These are phyloP conservation scores for Spathaspora girioi DNA, from an alignment of 805 yeast species.

Conservation along the genomic window DNA sequence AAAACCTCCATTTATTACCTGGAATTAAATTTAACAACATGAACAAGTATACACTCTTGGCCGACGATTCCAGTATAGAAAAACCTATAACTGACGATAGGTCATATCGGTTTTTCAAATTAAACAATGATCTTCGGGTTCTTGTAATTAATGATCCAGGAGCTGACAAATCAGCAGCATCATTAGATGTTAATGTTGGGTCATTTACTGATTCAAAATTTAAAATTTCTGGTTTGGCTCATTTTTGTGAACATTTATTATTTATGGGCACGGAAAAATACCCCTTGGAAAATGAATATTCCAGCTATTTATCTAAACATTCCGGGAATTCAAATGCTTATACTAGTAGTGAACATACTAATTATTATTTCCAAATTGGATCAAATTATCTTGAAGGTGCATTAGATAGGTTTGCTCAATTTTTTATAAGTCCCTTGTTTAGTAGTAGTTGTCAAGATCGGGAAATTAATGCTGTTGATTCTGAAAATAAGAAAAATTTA, in stretches of 20 bases:
- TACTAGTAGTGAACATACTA: slow-evolving; percentile 85
- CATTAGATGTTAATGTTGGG: slow-evolving; percentile 76
- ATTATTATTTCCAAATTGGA: slow-evolving; percentile 83
- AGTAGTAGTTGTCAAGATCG: slow-evolving; percentile 73
- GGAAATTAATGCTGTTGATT: slow-evolving; percentile 91
- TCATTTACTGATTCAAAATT: slow-evolving; percentile 64
- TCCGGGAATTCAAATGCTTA: slow-evolving; percentile 91
- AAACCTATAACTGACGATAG: slow-evolving; percentile 70
- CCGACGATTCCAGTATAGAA: slow-evolving; percentile 27
- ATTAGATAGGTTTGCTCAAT: slow-evolving; percentile 87
- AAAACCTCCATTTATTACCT: too few relatives aligned
- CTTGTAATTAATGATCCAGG: slow-evolving; percentile 64
- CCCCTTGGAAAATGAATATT: slow-evolving; percentile 71
- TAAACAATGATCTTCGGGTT: slow-evolving; percentile 57
- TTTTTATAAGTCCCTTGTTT: slow-evolving; percentile 84
- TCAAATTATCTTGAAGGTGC: slow-evolving; percentile 80
- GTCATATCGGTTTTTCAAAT: slow-evolving; percentile 59
- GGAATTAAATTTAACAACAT: too few relatives aligned
- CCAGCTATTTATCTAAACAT: slow-evolving; percentile 73
- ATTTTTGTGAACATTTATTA: slow-evolving; percentile 61
- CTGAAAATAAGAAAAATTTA: slow-evolving; percentile 91
- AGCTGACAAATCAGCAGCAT: slow-evolving; percentile 75
- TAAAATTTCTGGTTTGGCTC: slow-evolving; percentile 70
- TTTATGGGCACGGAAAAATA: slow-evolving; percentile 79
- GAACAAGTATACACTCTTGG: slow-evolving; percentile 11